Evolutionary conservation across 495 filamentous ascomycete species (phyloP).

Genomic region (Aspergillus nanangensis): DNA sequence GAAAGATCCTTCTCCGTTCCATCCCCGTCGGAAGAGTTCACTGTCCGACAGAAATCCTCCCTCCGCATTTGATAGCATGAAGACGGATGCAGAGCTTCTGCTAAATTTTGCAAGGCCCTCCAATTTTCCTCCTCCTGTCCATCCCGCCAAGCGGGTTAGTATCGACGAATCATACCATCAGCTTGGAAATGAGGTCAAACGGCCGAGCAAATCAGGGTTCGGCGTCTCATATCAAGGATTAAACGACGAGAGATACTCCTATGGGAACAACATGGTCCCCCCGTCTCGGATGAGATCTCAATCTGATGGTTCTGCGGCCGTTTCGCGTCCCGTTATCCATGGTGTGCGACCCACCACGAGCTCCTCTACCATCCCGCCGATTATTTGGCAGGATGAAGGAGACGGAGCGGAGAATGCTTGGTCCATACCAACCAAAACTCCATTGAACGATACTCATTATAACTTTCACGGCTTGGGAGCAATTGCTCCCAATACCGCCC

Average conservation of each 20-base stretch:
- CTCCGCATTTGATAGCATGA: conserved; percentile 39
- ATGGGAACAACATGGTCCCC: conserved; percentile 15
- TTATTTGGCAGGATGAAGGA: conserved; percentile 34
- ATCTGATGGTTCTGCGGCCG: conserved; percentile 41
- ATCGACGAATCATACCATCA: conserved; percentile 31
- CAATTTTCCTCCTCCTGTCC: conserved; percentile 27
- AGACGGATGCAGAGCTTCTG: conserved; percentile 51
- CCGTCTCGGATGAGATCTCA: conserved; percentile 40
- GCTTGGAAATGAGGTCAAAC: conserved; percentile 19
- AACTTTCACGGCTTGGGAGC: conserved; percentile 2
- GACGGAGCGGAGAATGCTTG: conserved; percentile 18
- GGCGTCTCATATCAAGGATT: conserved; percentile 7
- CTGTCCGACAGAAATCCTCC: conserved; percentile 42
- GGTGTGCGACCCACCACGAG: conserved; percentile 40
- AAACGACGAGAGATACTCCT: conserved; percentile 14
- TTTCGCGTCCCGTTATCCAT: conserved; percentile 35
- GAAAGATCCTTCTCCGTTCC: conserved; percentile 45
- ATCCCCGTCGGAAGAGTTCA: conserved; percentile 24
- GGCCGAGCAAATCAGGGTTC: conserved; percentile 21
- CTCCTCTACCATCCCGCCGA: conserved; percentile 32
- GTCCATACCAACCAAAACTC: conserved; percentile 7
- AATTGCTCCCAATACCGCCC: not conserved
- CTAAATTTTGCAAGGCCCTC: conserved; percentile 41
- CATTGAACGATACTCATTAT: conserved; percentile 3
- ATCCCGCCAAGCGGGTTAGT: conserved; percentile 32